phyloP scores from a whole-genome alignment of 495 filamentous ascomycete genomes.

The Penicillium roqueforti region DNA sequence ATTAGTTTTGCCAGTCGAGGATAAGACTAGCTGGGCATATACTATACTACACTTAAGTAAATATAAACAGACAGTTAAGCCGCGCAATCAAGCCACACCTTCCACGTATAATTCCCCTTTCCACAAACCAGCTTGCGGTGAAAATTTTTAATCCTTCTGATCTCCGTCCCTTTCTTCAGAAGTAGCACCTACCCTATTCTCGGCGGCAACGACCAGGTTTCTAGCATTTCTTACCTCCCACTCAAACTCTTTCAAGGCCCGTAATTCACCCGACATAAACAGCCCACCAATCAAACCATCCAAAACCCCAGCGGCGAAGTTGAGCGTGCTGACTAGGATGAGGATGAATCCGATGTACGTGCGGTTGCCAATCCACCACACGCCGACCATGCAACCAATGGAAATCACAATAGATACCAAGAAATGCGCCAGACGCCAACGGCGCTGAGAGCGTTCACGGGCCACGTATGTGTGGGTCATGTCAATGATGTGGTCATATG shows the following conservation, averaged over 20 bases:
- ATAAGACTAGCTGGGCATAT: neutral
- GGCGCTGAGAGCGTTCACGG: slow-evolving; percentile 66
- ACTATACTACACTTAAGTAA: neutral
- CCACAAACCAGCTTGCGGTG: neutral
- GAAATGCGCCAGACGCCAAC: slow-evolving; percentile 70
- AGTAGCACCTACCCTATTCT: slow-evolving; percentile 2
- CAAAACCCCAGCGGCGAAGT: slow-evolving; percentile 68
- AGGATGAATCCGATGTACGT: slow-evolving; percentile 78
- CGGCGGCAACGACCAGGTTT: slow-evolving; percentile 26
- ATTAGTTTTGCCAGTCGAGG: slow-evolving; percentile 5
- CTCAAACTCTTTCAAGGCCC: slow-evolving; percentile 87
- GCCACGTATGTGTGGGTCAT: slow-evolving; percentile 60
- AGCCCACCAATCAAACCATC: slow-evolving; percentile 83
- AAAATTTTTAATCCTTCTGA: slow-evolving; percentile 5
- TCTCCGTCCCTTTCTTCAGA: slow-evolving; percentile 1
- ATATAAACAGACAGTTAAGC: neutral
- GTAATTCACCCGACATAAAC: slow-evolving; percentile 78
- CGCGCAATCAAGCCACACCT: neutral
- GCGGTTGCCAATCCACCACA: slow-evolving; percentile 74
- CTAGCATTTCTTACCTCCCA: slow-evolving; percentile 82
- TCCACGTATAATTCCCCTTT: neutral
- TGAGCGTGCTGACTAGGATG: slow-evolving; percentile 70
- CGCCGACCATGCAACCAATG: slow-evolving; percentile 66
- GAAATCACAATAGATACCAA: slow-evolving; percentile 57
- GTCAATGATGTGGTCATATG: slow-evolving; percentile 69